Conservation (phyloP, 2,329 filamentous ascomycete species). For the Monilinia laxa region DNA sequence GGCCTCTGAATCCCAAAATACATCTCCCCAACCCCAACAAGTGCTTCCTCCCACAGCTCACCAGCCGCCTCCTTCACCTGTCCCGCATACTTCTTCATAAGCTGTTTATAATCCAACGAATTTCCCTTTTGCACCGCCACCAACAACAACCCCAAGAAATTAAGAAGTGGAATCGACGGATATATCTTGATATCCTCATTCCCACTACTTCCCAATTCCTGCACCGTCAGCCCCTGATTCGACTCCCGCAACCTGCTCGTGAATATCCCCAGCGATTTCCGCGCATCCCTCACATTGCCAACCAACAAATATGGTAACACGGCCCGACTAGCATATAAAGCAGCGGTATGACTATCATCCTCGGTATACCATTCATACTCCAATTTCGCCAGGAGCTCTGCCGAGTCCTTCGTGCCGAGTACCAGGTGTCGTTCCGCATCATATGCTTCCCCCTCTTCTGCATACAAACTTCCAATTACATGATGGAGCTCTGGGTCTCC, state of each 20-base stretch:
- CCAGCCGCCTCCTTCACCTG: conserved; percentile 74
- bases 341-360: conserved; percentile 83
- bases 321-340: conserved; percentile 80
- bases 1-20: conserved; percentile 93
- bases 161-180: conserved; percentile 87
- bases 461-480: conserved; percentile 81
- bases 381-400: conserved; percentile 74
- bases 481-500: conserved; percentile 95
- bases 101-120: conserved; percentile 74
- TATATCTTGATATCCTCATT: conserved; percentile 82
- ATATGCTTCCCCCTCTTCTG: conserved; percentile 89
- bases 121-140: conserved; percentile 78
- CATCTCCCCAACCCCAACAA: conserved; percentile 90
- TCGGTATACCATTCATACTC: conserved; percentile 94
- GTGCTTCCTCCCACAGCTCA: conserved; percentile 73
- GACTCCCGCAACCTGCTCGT: conserved; percentile 61
- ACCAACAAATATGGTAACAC: conserved; percentile 88
- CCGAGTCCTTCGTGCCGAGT: conserved; percentile 84
- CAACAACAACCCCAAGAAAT: conserved; percentile 85
- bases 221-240: conserved; percentile 62
- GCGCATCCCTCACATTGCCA: conserved; percentile 87
- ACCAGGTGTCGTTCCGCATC: conserved; percentile 89
- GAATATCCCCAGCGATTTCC: conserved; percentile 74
- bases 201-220: conserved; percentile 74
- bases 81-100: conserved; percentile 76